Percentiles rank a stretch among this genome's conserved stretches.
phyloP scores from a whole-genome alignment of 1,284 basidiomycete species.

The Irpex rosettiformis region DNA sequence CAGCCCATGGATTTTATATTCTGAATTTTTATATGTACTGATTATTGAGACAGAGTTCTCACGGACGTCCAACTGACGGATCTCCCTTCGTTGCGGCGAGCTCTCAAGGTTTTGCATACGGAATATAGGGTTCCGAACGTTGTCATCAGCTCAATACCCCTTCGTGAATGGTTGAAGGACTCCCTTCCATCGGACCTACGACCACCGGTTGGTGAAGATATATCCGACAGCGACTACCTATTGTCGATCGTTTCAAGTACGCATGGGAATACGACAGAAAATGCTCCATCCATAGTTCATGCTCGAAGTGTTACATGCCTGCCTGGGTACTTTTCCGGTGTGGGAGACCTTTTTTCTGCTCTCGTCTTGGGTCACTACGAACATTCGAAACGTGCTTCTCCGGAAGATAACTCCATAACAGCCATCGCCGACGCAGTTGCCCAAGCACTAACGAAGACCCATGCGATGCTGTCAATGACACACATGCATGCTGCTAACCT shows the following conservation, averaged over 20 bases:
- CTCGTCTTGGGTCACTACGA: constrained; percentile 83
- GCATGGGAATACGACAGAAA: constrained; percentile 16
- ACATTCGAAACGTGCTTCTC: constrained; percentile 29
- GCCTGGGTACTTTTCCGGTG: constrained; percentile 92
- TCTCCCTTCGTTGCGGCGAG: constrained; percentile 60
- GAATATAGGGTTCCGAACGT: constrained; percentile 79
- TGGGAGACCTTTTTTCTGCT: constrained; percentile 96
- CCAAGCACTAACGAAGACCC: constrained; percentile 78
- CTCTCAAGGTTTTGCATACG: constrained; percentile 74
- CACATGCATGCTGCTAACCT: constrained; percentile 55
- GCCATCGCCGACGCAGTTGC: constrained; percentile 57
- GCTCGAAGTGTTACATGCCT: constrained; percentile 77
- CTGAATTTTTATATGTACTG: constrained; percentile 7
- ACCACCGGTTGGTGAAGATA: constrained; percentile 27
- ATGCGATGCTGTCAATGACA: constrained; percentile 78
- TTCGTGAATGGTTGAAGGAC: constrained; percentile 50
- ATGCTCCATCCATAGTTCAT: constrained; percentile 47
- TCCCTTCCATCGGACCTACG: constrained; percentile 44
- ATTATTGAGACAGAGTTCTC: constrained; percentile 50
- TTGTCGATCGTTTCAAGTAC: constrained; percentile 74
- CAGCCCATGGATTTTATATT: constrained; percentile 26
- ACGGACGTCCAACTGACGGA: constrained; percentile 71
- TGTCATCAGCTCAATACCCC: constrained; percentile 88
- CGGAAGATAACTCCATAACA: constrained; percentile 25
- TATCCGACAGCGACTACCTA: constrained; percentile 46